Evolutionary conservation across 2,329 filamentous ascomycete genomes (phyloP), one percentile per base, ranked within the genome.

Genomic region (Monilinia laxa): DNA sequence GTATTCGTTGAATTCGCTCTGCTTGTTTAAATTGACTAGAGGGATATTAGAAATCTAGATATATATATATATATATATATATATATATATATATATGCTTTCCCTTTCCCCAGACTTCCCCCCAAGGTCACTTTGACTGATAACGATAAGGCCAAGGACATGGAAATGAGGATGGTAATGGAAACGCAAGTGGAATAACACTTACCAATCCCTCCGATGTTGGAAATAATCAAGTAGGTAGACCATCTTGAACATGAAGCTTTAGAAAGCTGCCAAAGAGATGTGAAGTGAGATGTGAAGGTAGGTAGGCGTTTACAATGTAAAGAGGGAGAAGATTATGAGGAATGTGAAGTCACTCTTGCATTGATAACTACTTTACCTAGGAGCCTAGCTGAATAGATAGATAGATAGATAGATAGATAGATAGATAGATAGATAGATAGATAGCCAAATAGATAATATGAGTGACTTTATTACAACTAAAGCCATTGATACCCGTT

Each of bases 21-120:
- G 86, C 79, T 79, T 95, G 90, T 81, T 97, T 97, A 77, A 86
- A 84, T 73, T 87, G 83, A 80, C 92, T 97, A 74, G 60, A 3
- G 23, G 28, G 9, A 38, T 70, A 73, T 81, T 68, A 81, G 75
- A 65, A 49, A 66, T 56, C 28, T 28, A 28, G 28, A 57, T 54
- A 42, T 14, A 12, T 20, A 10, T 40, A 40, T 40, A 4, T 12
- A 42, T 4, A 42, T 42, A n/a, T n/a, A n/a, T n/a, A n/a, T 56
- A 57, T 53, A 42, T 18, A 12, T 20, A 10, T 40, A 40, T 40
- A 4, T 12, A 42, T 5, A 42, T 42, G 14, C 40, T 42, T 16
- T 42, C 14, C 38, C 23, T 28, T 52, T 25, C 25, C 45, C 62
- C 54, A 45, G 58, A 47, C 55, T 18, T 40, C 14, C 11, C 52